Base-by-base conservation (phyloP, 2,329 filamentous ascomycete genomes). In the Cordyceps cateniannulata region DNA sequence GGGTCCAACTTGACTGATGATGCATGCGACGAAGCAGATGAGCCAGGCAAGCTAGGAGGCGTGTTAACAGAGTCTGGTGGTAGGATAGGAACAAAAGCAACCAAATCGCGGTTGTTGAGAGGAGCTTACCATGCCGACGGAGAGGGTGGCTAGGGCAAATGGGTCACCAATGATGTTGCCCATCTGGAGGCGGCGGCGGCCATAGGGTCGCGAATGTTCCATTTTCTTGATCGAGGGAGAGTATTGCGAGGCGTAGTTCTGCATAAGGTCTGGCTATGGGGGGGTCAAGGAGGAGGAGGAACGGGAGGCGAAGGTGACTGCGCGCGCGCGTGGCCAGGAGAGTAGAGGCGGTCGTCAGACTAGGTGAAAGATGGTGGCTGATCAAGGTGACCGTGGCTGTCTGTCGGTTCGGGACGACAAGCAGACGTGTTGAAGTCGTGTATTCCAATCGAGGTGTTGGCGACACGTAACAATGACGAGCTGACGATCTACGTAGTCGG, bases 101-200 rank as follows among this genome's bases (percentile, higher is more conserved):
- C 18, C 5, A 4, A 9, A 29, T 29, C 7, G 49, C 20, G 55
- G 57, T 52, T 49, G 14, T 4, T 35, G 35, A n/a, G n/a, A n/a
- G 3, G 47, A 35, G 84, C 91, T 75, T 85, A 97, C 93, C 71
- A 90, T 81, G 65, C 89, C 85, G 74, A 98, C 97, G 62, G 93
- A 97, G 65, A 96, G 85, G 40, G 95, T 98, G 60, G 93, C 92
- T 63, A 99, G 84, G 63, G 93, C 93, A 76, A 99, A 98, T 6
- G 95, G 95, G 77, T 99, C 93, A 69, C 95, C 95, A 63, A 97
- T 82, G 69, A 99, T 92, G 76, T 97, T 96, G 72, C 90, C 90
- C 75, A 93, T 76, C 74, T 85, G 88, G 75, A 96, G 87, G 71
- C 82, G 79, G 70, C 80, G 75, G 59, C 76, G 75, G 66, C 78